These are phyloP conservation scores for Beta corolliflora DNA, from an alignment of 179 eudicot species.

Conservation along the genomic window DNA sequence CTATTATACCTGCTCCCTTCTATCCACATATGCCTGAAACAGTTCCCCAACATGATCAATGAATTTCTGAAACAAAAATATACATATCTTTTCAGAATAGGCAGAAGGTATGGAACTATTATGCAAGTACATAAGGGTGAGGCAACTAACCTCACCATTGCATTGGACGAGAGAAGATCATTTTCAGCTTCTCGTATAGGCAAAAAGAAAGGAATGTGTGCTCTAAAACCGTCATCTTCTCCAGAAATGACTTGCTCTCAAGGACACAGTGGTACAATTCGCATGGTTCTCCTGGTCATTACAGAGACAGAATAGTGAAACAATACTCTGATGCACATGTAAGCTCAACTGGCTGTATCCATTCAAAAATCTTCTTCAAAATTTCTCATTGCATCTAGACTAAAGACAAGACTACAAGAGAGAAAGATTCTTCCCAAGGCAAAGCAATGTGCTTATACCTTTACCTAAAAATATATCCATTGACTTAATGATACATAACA, in stretches of 20 bases:
- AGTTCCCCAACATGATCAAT: slow-evolving; percentile 92
- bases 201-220: slow-evolving; percentile 97
- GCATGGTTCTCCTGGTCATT: slow-evolving; percentile 94
- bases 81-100: slow-evolving; percentile 27
- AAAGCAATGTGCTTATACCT: background rate
- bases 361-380: background rate
- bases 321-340: slow-evolving; percentile 8
- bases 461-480: background rate
- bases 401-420: background rate
- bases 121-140: slow-evolving; percentile 22
- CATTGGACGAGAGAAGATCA: slow-evolving; percentile 92
- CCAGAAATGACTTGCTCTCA: slow-evolving; percentile 97
- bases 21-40: slow-evolving; percentile 93
- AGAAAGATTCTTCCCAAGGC: background rate
- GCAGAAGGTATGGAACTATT: slow-evolving; percentile 3
- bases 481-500: background rate
- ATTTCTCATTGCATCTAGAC: background rate
- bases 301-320: slow-evolving; percentile 13
- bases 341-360: background rate
- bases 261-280: slow-evolving; percentile 89
- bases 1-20: slow-evolving; percentile 82
- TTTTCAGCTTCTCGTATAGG: slow-evolving; percentile 94
- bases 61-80: slow-evolving; percentile 67
- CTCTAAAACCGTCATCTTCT: slow-evolving; percentile 97
- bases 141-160: slow-evolving; percentile 78